Conservation (phyloP, 2,329 filamentous ascomycete species). For the Aaosphaeria arxii region DNA sequence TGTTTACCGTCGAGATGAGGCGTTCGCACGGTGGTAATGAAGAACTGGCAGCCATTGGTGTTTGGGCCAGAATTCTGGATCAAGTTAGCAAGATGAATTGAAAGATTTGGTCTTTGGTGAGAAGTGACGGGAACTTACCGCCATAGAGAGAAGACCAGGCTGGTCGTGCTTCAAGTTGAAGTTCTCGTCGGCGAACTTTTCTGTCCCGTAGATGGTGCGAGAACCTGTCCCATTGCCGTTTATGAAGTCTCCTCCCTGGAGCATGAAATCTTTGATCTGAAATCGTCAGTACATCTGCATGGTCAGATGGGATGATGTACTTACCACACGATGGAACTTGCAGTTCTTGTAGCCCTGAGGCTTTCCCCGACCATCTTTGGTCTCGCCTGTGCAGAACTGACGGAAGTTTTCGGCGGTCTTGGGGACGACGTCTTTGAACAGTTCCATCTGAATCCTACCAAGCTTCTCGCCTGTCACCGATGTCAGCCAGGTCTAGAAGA, state of each 20-base stretch:
- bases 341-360: slow-evolving; percentile 92
- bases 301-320: slow-evolving; percentile 23
- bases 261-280: slow-evolving; percentile 97
- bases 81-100: neutral
- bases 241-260: slow-evolving; percentile 93
- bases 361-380: slow-evolving; percentile 70
- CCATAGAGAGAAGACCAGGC: slow-evolving; percentile 86
- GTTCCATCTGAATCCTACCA: slow-evolving; percentile 50
- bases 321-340: slow-evolving; percentile 90
- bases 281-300: neutral
- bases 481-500: slow-evolving; percentile 18
- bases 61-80: slow-evolving; percentile 81
- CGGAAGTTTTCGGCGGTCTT: slow-evolving; percentile 95
- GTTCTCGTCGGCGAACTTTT: slow-evolving; percentile 87
- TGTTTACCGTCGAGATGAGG: slow-evolving; percentile 91
- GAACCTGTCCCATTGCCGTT: slow-evolving; percentile 91
- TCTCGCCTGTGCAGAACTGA: slow-evolving; percentile 94
- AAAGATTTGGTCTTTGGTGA: neutral
- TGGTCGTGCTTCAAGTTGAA: slow-evolving; percentile 76
- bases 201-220: slow-evolving; percentile 81
- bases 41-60: slow-evolving; percentile 95
- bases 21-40: slow-evolving; percentile 82
- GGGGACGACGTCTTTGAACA: slow-evolving; percentile 81
- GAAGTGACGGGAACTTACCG: slow-evolving; percentile 55
- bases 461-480: slow-evolving; percentile 30